Evolutionary conservation across 352 stramenopile genomes (phyloP).

Genomic region (Phytophthora vignae): DNA sequence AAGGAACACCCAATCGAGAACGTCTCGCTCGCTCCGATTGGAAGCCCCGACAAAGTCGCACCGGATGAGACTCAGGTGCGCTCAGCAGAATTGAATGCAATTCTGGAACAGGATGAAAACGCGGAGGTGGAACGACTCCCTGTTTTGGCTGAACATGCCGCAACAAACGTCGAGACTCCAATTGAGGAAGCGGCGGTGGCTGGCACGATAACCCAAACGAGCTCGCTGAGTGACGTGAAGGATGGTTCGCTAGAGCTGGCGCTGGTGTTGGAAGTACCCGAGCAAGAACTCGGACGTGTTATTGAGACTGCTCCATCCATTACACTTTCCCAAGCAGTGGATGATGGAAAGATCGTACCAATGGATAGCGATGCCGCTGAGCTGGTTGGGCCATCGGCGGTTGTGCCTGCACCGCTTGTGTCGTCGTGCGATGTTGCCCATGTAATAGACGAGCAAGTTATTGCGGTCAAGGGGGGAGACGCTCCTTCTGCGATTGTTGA

Average conservation of each 20-base stretch:
- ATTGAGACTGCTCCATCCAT: background rate
- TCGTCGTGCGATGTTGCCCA: background rate
- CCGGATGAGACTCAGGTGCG: background rate
- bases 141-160: background rate
- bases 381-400: background rate
- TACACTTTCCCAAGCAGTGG: background rate
- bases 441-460: background rate
- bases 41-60: constrained; percentile 9
- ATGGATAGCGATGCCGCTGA: background rate
- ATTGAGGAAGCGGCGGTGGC: background rate
- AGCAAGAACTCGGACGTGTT: background rate
- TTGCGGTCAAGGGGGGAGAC: background rate
- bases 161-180: background rate
- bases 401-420: background rate
- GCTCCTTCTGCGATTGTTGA: background rate
- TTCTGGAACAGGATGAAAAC: background rate
- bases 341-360: background rate
- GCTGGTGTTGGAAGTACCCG: background rate
- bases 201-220: background rate
- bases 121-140: background rate
- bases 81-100: background rate
- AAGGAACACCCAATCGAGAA: constrained; percentile 32
- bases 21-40: constrained; percentile 27
- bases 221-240: background rate
- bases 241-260: background rate